These are phyloP conservation scores for Excoecaria cochinchinensis DNA, from an alignment of 345 rosid genomes.

Conservation along the genomic window DNA sequence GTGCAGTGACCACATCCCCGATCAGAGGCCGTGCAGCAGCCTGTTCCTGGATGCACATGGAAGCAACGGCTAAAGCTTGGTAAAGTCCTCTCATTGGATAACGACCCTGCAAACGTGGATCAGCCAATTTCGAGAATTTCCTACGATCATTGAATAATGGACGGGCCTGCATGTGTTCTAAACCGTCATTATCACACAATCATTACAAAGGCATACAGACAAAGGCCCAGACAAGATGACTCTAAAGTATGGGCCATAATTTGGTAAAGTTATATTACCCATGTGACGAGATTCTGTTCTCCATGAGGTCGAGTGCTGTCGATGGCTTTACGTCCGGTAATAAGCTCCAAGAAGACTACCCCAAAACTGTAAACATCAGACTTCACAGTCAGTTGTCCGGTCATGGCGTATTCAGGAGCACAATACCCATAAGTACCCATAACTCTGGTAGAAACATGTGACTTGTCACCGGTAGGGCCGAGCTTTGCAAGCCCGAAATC, in stretches of 20 bases:
- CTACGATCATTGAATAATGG: conserved; percentile 83
- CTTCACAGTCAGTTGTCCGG: conserved; percentile 93
- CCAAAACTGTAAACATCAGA: conserved; percentile 97
- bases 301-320: conserved; percentile 85
- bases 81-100: conserved; percentile 87
- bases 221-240: neutral
- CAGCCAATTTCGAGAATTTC: conserved; percentile 74
- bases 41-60: conserved; percentile 97
- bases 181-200: conserved; percentile 4
- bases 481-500: conserved; percentile 98
- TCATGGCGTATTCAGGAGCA: conserved; percentile 99
- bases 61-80: conserved; percentile 95
- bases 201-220: neutral
- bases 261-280: conserved; percentile 48
- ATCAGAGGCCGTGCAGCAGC: conserved; percentile 97
- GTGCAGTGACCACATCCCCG: conserved; percentile 90
- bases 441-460: conserved; percentile 97
- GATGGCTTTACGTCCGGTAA: conserved; percentile 93
- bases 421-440: conserved; percentile 99
- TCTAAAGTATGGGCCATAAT: no score
- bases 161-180: conserved; percentile 57
- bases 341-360: conserved; percentile 87
- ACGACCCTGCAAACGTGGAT: conserved; percentile 73
- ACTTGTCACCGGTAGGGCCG: conserved; percentile 96
- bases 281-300: conserved; percentile 90